These are phyloP conservation scores for Dysphania ambrosioides DNA, from an alignment of 148 eudicot species.

Conservation along the genomic window DNA sequence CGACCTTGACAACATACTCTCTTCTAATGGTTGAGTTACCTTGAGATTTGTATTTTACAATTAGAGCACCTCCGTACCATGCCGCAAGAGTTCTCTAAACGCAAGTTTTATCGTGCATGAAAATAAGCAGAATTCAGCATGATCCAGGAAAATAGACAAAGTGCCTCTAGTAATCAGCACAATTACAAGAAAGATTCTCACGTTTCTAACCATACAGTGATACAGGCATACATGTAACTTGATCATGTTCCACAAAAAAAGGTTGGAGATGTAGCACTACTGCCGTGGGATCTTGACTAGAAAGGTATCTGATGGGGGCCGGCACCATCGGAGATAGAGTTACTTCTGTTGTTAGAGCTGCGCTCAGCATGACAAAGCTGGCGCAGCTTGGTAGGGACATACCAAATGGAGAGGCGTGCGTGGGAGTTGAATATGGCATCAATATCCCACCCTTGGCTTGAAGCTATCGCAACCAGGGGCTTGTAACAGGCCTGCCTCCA, in stretches of 20 bases:
- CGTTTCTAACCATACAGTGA: constrained; percentile 5
- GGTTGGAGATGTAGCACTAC: no score
- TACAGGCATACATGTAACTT: no score
- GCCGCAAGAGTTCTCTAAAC: neutral
- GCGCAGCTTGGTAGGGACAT: constrained; percentile 92
- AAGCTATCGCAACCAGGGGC: constrained; percentile 73
- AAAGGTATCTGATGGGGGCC: constrained; percentile 13
- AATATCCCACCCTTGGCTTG: constrained; percentile 87
- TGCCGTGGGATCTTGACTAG: neutral
- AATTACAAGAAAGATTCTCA: neutral
- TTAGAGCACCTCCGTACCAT: neutral
- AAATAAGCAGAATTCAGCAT: neutral
- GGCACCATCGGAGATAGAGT: constrained; percentile 17
- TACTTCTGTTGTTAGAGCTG: constrained; percentile 29
- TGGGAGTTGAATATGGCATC: constrained; percentile 85
- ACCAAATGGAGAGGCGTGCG: constrained; percentile 84
- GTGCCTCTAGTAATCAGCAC: neutral
- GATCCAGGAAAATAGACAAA: neutral
- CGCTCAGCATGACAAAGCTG: constrained; percentile 85
- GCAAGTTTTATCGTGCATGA: neutral
- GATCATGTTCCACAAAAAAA: no score
- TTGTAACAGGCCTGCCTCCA: constrained; percentile 91
- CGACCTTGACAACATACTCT: neutral
- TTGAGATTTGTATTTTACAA: neutral
- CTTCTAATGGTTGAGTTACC: neutral